phyloP scores from a whole-genome alignment of 805 yeast genomes.

The Debaryomyces tyrocola region DNA sequence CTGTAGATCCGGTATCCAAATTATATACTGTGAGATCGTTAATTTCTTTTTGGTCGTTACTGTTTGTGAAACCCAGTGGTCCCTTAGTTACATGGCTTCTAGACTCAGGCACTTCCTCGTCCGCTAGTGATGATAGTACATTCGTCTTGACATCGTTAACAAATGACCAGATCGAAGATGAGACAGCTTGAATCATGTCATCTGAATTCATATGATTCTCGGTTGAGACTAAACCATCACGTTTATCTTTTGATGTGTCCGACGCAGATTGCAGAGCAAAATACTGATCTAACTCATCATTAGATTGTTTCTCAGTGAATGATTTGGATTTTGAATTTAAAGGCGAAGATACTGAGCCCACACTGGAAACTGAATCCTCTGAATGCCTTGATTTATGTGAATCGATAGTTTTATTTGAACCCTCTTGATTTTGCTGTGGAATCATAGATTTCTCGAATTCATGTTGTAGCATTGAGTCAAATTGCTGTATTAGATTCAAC shows the following conservation, averaged over 20 bases:
- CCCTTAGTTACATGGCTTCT: not conserved
- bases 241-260: not conserved
- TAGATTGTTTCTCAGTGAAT: constrained; percentile 1
- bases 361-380: constrained; percentile 26
- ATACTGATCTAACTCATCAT: constrained; percentile 8
- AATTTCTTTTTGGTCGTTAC: not conserved
- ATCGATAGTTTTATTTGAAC: not conserved
- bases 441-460: constrained; percentile 56
- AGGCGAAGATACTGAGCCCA: constrained; percentile 25
- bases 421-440: constrained; percentile 1
- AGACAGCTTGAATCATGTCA: constrained; percentile 42
- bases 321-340: constrained; percentile 19
- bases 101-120: constrained; percentile 8
- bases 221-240: not conserved
- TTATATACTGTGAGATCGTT: constrained; percentile 16
- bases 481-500: constrained; percentile 59
- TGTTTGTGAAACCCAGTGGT: not conserved
- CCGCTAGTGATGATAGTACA: constrained; percentile 27
- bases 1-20: constrained; percentile 26
- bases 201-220: constrained; percentile 13
- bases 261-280: not conserved
- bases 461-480: constrained; percentile 64
- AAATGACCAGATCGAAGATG: constrained; percentile 43
- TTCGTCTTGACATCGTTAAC: constrained; percentile 41
- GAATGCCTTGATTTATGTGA: constrained; percentile 15